phyloP scores from a whole-genome alignment of 2,329 filamentous ascomycete species.

The Phialophora verrucosa region DNA sequence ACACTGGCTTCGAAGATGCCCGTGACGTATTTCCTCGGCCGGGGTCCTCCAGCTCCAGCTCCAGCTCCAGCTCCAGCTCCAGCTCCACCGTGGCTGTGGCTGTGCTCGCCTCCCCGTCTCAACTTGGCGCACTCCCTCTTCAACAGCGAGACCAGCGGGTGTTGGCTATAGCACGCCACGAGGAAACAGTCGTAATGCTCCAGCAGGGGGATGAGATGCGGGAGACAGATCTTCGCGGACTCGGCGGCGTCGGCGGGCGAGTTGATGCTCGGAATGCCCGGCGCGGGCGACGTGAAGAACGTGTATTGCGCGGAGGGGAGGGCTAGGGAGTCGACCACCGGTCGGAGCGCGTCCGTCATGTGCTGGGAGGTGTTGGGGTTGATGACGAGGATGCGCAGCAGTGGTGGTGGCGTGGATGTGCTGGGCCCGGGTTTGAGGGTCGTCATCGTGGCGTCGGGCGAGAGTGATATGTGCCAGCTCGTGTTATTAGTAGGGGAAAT shows the following conservation, averaged over 20 bases:
- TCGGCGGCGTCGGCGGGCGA: slow-evolving; percentile 69
- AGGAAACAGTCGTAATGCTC: slow-evolving; percentile 72
- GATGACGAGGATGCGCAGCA: slow-evolving; percentile 47
- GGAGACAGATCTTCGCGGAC: slow-evolving; percentile 68
- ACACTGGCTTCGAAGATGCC: slow-evolving; percentile 91
- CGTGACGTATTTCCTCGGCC: slow-evolving; percentile 62
- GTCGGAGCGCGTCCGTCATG: slow-evolving; percentile 52
- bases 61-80: slow-evolving; percentile 17
- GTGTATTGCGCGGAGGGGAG: slow-evolving; percentile 54
- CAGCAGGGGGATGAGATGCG: slow-evolving; percentile 55
- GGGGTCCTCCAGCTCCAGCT: slow-evolving; percentile 14
- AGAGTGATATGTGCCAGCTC: neutral
- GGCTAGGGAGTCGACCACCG: slow-evolving; percentile 47
- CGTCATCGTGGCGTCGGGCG: neutral
- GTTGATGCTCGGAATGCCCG: slow-evolving; percentile 76
- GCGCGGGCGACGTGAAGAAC: slow-evolving; percentile 66
- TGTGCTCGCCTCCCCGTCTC: slow-evolving; percentile 6
- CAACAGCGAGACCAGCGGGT: slow-evolving; percentile 73
- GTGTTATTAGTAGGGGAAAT: neutral
- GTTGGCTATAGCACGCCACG: slow-evolving; percentile 86
- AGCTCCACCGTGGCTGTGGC: neutral
- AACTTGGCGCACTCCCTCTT: slow-evolving; percentile 49
- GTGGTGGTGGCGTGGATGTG: neutral
- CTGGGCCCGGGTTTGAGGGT: neutral
- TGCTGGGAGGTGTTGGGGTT: slow-evolving; percentile 54